Conservation (phyloP, 1,284 basidiomycete species). For the Phaffia rhodozyma region DNA sequence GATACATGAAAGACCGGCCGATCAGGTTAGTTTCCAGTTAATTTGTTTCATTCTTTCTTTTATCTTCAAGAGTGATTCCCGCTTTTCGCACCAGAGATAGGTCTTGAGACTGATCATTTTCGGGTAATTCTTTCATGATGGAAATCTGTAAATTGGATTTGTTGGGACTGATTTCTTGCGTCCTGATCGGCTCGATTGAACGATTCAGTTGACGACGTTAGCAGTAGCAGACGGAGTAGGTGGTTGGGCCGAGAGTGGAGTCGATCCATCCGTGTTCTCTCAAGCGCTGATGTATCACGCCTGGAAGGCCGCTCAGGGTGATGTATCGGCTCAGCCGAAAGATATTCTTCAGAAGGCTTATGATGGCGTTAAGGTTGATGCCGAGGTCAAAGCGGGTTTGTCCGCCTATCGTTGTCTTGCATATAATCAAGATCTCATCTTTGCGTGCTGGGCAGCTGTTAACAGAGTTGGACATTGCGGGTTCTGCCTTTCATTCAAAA, state of each 20-base stretch:
- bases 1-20: slow-evolving; percentile 9
- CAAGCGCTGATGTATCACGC: slow-evolving; percentile 41
- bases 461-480: no score
- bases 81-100: not conserved
- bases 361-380: slow-evolving; percentile 36
- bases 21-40: not conserved
- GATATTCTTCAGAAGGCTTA: slow-evolving; percentile 38
- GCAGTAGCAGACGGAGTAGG: slow-evolving; percentile 45
- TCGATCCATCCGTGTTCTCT: slow-evolving; percentile 43
- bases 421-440: not conserved
- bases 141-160: no score
- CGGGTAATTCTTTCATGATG: not conserved
- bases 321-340: slow-evolving; percentile 25
- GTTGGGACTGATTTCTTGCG: not conserved
- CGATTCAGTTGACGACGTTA: slow-evolving; percentile 29
- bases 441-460: no score
- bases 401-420: not conserved
- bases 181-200: not conserved
- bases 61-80: not conserved
- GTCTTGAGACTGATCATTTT: not conserved
- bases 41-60: no score
- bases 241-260: slow-evolving; percentile 41
- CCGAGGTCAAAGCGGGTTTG: slow-evolving; percentile 34
- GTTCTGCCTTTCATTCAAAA: not conserved
- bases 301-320: slow-evolving; percentile 23